Evolutionary conservation across 352 stramenopile species (phyloP).

Genomic region (Phytophthora brassicae): DNA sequence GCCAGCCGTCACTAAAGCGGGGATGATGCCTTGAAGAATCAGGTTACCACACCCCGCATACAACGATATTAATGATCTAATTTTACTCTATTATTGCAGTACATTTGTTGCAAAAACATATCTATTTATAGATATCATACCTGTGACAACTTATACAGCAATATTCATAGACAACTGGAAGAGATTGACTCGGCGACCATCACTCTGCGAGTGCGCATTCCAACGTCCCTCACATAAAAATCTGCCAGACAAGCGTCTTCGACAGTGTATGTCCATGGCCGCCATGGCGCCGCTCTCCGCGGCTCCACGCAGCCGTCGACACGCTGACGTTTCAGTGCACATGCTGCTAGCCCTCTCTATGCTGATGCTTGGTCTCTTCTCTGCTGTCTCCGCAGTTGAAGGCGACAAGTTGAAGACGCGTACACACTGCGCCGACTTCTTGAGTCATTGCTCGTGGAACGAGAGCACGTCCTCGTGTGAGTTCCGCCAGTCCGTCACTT

Average conservation of each 20-base stretch:
- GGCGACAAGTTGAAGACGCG: constrained; percentile 1
- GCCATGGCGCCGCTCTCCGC: constrained; percentile 9
- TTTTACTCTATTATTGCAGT: too few relatives aligned
- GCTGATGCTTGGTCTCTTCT: not conserved
- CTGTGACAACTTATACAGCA: not conserved
- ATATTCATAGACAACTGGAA: not conserved
- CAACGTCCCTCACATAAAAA: constrained; percentile 20
- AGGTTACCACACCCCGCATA: not conserved
- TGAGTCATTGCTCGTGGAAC: constrained; percentile 47
- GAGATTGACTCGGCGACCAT: constrained; percentile 20
- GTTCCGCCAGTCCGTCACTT: constrained; percentile 45
- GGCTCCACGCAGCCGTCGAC: not conserved
- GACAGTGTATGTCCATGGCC: not conserved
- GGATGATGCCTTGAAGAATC: not conserved
- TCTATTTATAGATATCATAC: not conserved
- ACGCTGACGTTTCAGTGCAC: not conserved
- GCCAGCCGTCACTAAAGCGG: constrained; percentile 12
- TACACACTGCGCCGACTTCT: constrained; percentile 51
- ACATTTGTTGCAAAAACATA: too few relatives aligned
- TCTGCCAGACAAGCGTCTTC: not conserved
- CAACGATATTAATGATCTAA: not conserved
- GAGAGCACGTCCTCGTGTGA: constrained; percentile 52
- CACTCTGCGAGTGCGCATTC: constrained; percentile 22
- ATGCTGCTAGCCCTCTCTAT: constrained; percentile 8
- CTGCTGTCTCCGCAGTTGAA: constrained; percentile 8